Base-by-base conservation (phyloP, 163 green algal species). In the Scenedesmus sp. region DNA sequence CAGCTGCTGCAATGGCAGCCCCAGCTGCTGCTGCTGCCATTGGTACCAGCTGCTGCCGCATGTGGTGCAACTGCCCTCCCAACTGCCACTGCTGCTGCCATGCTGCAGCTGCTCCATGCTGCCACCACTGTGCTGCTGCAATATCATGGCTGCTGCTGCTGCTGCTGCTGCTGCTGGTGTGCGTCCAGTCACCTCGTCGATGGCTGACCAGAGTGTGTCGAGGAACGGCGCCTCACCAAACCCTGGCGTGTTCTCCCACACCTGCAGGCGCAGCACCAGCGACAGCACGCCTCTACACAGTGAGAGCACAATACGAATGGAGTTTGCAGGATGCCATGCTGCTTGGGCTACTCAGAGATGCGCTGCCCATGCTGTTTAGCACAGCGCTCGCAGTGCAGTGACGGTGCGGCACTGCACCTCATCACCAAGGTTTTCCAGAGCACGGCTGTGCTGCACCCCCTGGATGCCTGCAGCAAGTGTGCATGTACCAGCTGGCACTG, bases 191-290 rank as follows among this genome's bases (percentile, higher is more conserved):
- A 98, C 97, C 94, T 99, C 96, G 49, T 99, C 98, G 12, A 99
- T 96, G 37, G 97, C 95, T 5, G 87, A 94, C 98, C 98, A 99
- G 4, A 99, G 91, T 72, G 90, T 96, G 40, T 99, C 98, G 72
- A 98, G 82, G 87, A 99, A 98, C 0, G 97, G 91, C 12, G 92
- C 90, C n/a, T 98, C 96, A 0, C 95, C 95, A 86, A 97, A 94
- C 0, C 95, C 97, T 0, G 96, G 96, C 1, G 96, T 98, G 35
- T 92, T 94, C 68, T 98, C 95, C 97, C 97, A 99, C 10, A 98
- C 96, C 95, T 97, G 91, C 56, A 56, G 16, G 22, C 37, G n/a
- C 30, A 86, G 44, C 44, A 68, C 30, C 80, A 68, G 65, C 65
- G 40, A 30, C 59, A 72, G 22, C 4, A 9, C 51, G 78, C 16